Base-by-base conservation (phyloP, 768 basidiomycete genomes). In the Leucocoprinus sp. region DNA sequence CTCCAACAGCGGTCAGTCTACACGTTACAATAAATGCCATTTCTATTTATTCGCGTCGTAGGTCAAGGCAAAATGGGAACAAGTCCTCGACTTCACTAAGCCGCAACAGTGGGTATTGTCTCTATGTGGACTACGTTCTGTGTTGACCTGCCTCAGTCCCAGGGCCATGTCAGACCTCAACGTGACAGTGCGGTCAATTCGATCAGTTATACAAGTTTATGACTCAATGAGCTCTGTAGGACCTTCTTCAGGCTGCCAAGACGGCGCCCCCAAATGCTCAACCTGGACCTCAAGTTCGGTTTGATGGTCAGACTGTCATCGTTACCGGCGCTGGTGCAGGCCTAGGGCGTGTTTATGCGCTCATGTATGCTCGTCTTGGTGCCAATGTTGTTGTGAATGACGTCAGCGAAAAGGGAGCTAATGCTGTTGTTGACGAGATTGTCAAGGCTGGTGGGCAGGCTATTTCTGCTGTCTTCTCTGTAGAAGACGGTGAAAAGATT, bases 381-480 rank as follows among this genome's bases (percentile, higher is more conserved):
- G 95, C 92, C 8, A 96, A 96, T 55, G 88, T 99, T 24, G 87
- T 98, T 36, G 80, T 98, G 34, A 99, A 98, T 60, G 96, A 99
- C 57, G 83, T 97, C 37, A 91, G 74, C 60, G 84, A 83, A 57
- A 88, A 92, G 54, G 83, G 76, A 1, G 93, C 93, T 5, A 77
- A 78, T 17, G 66, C 74, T 6, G 93, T 98, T 2, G 91, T 90
- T 14, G 76, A 83, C n/a, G 93, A 97, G 59, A 78, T 98, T 48
- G 72, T 76, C 50, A 76, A 81, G 61, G 91, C 78, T 52, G 93
- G 95, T 28, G 96, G 91, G 4, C 89, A 93, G 60, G 95, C 95
- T 4, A 73, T 71, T 8, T 70, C 91, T 28, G 88, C 80, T 4
- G 69, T 95, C 19, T 85, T 79, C 55, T 95, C 93, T 9, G 91